phyloP scores from a whole-genome alignment of 148 eudicot genomes.

The Silene conica region DNA sequence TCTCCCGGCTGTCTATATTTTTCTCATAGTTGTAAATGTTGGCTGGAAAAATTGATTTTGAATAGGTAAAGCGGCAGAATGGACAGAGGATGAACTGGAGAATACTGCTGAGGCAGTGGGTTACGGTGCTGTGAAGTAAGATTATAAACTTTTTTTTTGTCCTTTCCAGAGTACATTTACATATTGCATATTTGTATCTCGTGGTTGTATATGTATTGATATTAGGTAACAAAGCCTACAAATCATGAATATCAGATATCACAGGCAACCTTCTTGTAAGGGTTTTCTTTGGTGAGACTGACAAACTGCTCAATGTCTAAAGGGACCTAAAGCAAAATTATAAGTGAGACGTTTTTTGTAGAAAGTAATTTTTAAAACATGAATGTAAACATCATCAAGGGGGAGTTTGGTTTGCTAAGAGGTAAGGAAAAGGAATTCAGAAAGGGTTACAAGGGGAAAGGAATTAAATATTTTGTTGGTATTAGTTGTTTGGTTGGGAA shows the following conservation, averaged over 20 bases:
- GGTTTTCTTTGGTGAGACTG: too few relatives aligned
- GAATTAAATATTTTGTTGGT: too few relatives aligned
- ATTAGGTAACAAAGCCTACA: background rate
- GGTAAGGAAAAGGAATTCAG: too few relatives aligned
- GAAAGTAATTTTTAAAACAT: too few relatives aligned
- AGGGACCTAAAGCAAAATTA: too few relatives aligned
- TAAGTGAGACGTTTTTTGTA: too few relatives aligned
- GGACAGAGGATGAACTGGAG: constrained; percentile 72
- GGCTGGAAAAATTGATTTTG: constrained; percentile 10
- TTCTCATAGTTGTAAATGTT: background rate
- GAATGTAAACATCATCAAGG: too few relatives aligned
- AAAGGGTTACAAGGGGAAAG: too few relatives aligned
- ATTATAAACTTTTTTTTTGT: constrained; percentile 9
- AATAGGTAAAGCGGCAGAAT: constrained; percentile 65
- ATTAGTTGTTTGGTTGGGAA: too few relatives aligned
- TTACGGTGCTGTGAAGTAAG: constrained; percentile 95
- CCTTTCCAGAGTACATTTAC: background rate
- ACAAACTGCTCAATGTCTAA: too few relatives aligned
- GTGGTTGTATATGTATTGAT: background rate
- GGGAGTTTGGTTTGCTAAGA: too few relatives aligned
- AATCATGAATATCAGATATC: background rate
- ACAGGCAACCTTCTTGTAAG: too few relatives aligned
- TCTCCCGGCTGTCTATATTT: background rate
- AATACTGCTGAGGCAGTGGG: constrained; percentile 88
- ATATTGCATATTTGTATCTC: constrained; percentile 5